These are phyloP conservation scores for Westerdykella aurantiaca DNA, from an alignment of 2,329 filamentous ascomycete species.

Conservation along the genomic window DNA sequence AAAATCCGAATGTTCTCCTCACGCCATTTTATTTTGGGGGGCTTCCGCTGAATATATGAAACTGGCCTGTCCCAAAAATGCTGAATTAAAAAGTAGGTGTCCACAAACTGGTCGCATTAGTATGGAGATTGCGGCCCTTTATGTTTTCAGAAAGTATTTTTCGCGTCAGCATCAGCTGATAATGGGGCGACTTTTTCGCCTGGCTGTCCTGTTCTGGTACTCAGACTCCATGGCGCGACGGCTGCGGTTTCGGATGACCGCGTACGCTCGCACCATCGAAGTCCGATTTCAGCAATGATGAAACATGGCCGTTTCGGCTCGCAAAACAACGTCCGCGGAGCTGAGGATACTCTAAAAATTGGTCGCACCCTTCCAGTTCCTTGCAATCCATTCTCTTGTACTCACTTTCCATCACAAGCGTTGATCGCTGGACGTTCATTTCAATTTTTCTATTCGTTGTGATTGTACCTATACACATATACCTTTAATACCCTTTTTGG, in stretches of 20 bases:
- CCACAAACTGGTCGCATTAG: too few relatives aligned
- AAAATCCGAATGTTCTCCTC: too few relatives aligned
- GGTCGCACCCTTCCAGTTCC: too few relatives aligned
- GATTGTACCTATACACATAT: neutral
- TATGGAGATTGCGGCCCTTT: too few relatives aligned
- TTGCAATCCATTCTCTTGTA: too few relatives aligned
- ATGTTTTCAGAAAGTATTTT: neutral
- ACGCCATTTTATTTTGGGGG: too few relatives aligned
- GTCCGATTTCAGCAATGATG: neutral
- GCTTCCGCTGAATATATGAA: too few relatives aligned
- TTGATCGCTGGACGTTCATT: neutral
- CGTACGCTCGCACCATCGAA: neutral
- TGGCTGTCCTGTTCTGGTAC: neutral
- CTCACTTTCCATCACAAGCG: too few relatives aligned
- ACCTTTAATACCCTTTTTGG: neutral
- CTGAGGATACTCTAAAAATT: too few relatives aligned
- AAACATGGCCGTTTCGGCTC: neutral
- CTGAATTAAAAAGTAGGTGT: too few relatives aligned
- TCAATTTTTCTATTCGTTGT: neutral
- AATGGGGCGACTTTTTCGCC: neutral
- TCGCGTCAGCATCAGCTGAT: neutral
- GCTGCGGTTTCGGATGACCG: neutral
- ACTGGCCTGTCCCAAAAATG: too few relatives aligned
- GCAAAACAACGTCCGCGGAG: neutral
- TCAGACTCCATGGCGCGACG: neutral